These are phyloP conservation scores for Scytalidium sp. DNA, from an alignment of 2,329 filamentous ascomycete genomes.

Conservation along the genomic window DNA sequence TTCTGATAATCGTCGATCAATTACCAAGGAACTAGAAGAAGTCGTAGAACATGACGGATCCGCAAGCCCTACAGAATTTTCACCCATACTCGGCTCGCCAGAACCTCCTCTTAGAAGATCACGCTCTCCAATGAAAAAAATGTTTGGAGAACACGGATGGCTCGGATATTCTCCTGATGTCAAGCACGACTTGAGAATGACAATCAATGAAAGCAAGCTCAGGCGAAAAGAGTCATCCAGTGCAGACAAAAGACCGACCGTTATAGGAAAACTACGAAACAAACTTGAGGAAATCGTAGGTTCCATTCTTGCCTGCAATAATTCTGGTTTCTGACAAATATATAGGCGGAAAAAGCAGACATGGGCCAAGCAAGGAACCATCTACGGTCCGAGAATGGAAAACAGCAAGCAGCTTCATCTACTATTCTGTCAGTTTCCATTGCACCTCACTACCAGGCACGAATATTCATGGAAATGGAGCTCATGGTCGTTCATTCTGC, in stretches of 20 bases:
- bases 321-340: conserved; percentile 1
- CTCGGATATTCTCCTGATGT: conserved; percentile 21
- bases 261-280: conserved; percentile 25
- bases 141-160: conserved; percentile 30
- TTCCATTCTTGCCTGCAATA: not conserved
- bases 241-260: conserved; percentile 15
- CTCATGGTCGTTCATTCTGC: conserved; percentile 26
- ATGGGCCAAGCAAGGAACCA: conserved; percentile 11
- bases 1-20: not conserved
- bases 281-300: conserved; percentile 28
- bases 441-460: conserved; percentile 22
- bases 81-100: not conserved
- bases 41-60: conserved; percentile 17
- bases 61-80: not conserved
- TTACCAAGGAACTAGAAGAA: conserved; percentile 11
- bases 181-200: conserved; percentile 10
- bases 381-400: conserved; percentile 8
- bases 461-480: conserved; percentile 26
- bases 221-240: conserved; percentile 1
- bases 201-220: not conserved
- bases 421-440: conserved; percentile 22
- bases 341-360: conserved; percentile 28
- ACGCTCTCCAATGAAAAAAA: conserved; percentile 30
- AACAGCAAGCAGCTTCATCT: conserved; percentile 10
- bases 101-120: conserved; percentile 18